Base-by-base conservation (phyloP, 2,329 filamentous ascomycete species). In the Fusarium paranaense region DNA sequence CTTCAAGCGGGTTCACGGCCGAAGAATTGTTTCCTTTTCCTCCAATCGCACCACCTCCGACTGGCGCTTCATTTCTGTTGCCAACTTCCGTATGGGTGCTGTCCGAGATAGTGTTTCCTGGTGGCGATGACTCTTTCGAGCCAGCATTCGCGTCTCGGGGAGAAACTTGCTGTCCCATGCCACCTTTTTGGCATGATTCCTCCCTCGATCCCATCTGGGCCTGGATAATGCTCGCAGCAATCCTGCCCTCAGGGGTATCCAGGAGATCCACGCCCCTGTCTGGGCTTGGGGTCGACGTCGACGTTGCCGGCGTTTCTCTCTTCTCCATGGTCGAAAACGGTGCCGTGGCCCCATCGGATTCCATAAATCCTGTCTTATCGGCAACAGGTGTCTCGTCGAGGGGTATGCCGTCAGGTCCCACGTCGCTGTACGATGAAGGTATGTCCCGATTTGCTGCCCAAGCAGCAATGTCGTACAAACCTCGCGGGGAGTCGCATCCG, bases 371-470 rank as follows among this genome's bases (percentile, higher is more conserved):
- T 22, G 58, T 25, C 20, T 65, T 77, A 11, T 79, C 66, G n/a
- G 69, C 71, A n/a, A 70, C 54, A 32, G 74, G 72, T 4, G 69
- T 77, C 65, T 78, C 74, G 10, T 78, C 74, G 25, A 66, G 54
- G 8, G 68, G 69, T 25, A 70, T 65, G 56, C 74, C 77, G 25
- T 78, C 77, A 33, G 68, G 70, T 42, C 73, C 77, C 32, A 79
- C 76, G 33, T 84, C 83, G 64, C 83, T 85, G 67, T 85, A 85
- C 0, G 83, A 84, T 9, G 83, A 82, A 18, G 81, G 79, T 42
- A 85, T 82, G 63, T 83, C 79, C 61, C 78, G 78, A 45, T 83
- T 84, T 18, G 82, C 80, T 18, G 84, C 82, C 82, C 83, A 84
- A 2, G 78, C 80, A 22, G 83, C 79, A n/a, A 79, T 73, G 50